Conservation (phyloP, 2,329 filamentous ascomycete species). For the Aspergillus costaricaensis region DNA sequence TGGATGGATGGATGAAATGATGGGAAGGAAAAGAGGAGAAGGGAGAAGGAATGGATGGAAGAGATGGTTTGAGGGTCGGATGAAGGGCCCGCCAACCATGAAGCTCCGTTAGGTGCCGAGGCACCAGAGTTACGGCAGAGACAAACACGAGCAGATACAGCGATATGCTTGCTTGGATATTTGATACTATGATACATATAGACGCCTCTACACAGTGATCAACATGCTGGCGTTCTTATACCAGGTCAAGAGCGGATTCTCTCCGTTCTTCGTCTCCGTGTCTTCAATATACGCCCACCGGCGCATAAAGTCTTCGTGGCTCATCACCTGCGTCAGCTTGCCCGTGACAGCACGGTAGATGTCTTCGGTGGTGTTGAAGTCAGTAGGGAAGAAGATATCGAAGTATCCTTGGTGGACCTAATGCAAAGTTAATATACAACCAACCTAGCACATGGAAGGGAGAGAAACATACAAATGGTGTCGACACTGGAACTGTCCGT, state of each 20-base stretch:
- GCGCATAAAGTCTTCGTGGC: constrained; percentile 87
- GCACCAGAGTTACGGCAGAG: background rate
- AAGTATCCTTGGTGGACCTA: constrained; percentile 98
- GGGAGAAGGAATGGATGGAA: background rate
- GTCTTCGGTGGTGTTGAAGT: constrained; percentile 87
- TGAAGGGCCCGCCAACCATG: background rate
- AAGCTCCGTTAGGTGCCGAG: background rate
- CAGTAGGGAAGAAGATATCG: constrained; percentile 96
- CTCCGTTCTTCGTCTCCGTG: constrained; percentile 83
- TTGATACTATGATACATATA: constrained; percentile 1
- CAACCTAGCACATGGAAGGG: no score
- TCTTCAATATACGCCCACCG: constrained; percentile 89
- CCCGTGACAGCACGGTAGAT: constrained; percentile 93
- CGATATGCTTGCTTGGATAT: constrained; percentile 1
- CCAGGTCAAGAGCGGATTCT: constrained; percentile 90
- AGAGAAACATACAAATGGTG: constrained; percentile 72
- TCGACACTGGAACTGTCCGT: constrained; percentile 83
- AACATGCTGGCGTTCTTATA: constrained; percentile 95
- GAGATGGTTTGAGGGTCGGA: background rate
- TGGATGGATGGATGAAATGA: background rate
- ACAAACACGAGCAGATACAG: constrained; percentile 1
- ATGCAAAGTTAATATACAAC: constrained; percentile 9
- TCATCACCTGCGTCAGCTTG: constrained; percentile 79
- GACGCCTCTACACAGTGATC: constrained; percentile 67
- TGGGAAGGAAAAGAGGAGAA: background rate